Evolutionary conservation across 441 rosid genomes (phyloP), one percentile per base, ranked within the genome.

Genomic region (Macaranga tanarius): DNA sequence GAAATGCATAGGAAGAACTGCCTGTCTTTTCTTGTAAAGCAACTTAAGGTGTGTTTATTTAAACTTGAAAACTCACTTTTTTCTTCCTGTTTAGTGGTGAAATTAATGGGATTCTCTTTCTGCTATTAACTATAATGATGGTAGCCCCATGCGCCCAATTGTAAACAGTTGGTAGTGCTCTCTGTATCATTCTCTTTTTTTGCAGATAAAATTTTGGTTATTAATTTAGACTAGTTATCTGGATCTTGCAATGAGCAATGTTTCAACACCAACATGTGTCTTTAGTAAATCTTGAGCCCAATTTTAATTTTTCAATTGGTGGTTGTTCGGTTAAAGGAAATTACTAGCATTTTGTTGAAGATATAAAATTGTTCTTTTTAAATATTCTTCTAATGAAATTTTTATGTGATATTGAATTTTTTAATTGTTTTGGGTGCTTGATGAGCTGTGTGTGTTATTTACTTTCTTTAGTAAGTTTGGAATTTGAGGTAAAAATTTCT

Each of bases 1-100:
- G 79, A 70, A 75, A 77, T 82, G 64, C 74, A 92, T 75, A 87
- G 92, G 77, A 86, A 86, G 75, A 86, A 81, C 77, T 89, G 97
- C 80, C 76, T 93, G 61, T 76, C 82, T 79, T 93, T 88, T 75
- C 91, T 96, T 71, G 71, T 85, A 79, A 86, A 86, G 76, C 83
- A 84, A 65, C 76, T 91, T 54, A 57, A 85, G 97, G 97, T 89
- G 73, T 62, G 58, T 73, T 79, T 47, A 25, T 59, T 70, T 70
- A 4, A 58, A 34, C 22, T 16, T 42, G 40, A 23, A 25, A 45
- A 19, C 10, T 45, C 1, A 23, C 25, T 31, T 12, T 12, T 19
- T 52, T 22, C 20, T 55, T 55, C 50, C 50, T 60, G 28, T 61
- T 31, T 62, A 44, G 15, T 12, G 38, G 28, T 31, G n/a, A 61